Base-by-base conservation (phyloP, 352 stramenopile genomes). In the Globisporangium echinulatum region DNA sequence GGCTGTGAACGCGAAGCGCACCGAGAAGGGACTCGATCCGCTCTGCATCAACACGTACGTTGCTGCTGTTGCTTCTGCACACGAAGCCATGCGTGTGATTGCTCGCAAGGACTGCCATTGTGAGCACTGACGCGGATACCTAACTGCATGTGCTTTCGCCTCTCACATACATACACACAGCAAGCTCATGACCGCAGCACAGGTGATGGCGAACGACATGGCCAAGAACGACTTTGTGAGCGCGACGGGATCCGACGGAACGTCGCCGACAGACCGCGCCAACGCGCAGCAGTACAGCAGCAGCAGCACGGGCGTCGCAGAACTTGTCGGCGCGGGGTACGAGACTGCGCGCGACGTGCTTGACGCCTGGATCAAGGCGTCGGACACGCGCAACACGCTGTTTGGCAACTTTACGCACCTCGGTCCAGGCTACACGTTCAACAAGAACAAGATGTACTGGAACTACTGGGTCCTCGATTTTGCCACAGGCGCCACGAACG, bases 1-100 rank as follows among this genome's bases (percentile, higher is more conserved):
- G 17, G 56, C 59, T 3, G 65, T 84, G 40, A 84, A 84, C 59
- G 58, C 55, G 5, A 72, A 65, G 36, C 75, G 75, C 42, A 58
- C 71, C 43, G 58, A 67, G 4, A 58, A 74, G 39, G 66, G 65
- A 7, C 63, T 84, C 42, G n/a, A 64, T 4, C 42, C 54, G 8
- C 57, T 79, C 59, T 84, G 75, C 61, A 55, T 78, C 52, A 82
- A 84, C 63, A 52, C 69, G 52, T 70, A 47, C 40, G 59, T 59
- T 13, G 2, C 33, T 17, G 8, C 33, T 10, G 25, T 5, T 47
- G 42, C 42, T 47, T 47, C 7, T 49, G 5, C 15, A 13, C 10
- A 44, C 39, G 17, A 19, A 19, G 17, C 4, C 17, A 48, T 13
- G 13, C 43, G 17, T 8, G 36, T 15, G 36, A 19, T 19, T 19